These are phyloP conservation scores for Tolypocladium inflatum DNA, from an alignment of 2,329 filamentous ascomycete genomes.

Conservation along the genomic window DNA sequence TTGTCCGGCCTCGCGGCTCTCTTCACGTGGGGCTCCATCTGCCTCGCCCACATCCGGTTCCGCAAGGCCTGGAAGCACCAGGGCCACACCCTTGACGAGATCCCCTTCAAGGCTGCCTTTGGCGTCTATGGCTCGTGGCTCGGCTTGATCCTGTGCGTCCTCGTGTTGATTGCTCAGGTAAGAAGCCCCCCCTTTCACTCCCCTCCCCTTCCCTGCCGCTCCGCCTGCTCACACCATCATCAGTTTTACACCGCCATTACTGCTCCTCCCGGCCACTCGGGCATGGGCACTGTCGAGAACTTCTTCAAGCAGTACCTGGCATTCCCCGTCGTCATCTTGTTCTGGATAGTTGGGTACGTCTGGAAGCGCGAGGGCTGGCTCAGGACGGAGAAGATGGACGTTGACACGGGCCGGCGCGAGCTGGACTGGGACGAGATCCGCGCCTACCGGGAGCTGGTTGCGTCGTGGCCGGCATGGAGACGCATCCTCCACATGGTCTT, in stretches of 20 bases:
- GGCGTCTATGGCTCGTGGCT: slow-evolving; percentile 56
- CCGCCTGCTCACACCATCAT: neutral
- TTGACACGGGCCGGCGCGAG: slow-evolving; percentile 56
- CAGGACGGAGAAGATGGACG: slow-evolving; percentile 50
- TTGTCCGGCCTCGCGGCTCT: slow-evolving; percentile 51
- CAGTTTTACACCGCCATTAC: slow-evolving; percentile 42
- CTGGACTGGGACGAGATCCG: slow-evolving; percentile 58
- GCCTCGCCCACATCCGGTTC: slow-evolving; percentile 56
- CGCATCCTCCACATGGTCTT: slow-evolving; percentile 27
- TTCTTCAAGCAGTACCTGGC: slow-evolving; percentile 50
- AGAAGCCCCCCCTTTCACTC: slow-evolving; percentile 9
- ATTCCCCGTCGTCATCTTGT: slow-evolving; percentile 42
- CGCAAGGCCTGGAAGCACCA: slow-evolving; percentile 48
- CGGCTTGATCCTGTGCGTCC: slow-evolving; percentile 45
- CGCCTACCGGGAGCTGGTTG: slow-evolving; percentile 38
- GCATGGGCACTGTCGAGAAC: slow-evolving; percentile 30
- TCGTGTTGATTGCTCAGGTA: slow-evolving; percentile 47
- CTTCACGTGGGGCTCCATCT: slow-evolving; percentile 57
- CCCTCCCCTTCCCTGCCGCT: neutral
- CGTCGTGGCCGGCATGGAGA: slow-evolving; percentile 42
- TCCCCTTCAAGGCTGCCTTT: slow-evolving; percentile 53
- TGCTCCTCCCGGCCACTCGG: slow-evolving; percentile 19
- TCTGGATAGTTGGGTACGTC: slow-evolving; percentile 48
- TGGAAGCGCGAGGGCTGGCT: slow-evolving; percentile 60
- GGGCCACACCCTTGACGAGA: slow-evolving; percentile 53